Percentiles rank a stretch among this genome's conserved stretches.
Evolutionary conservation across 2,329 filamentous ascomycete genomes (phyloP).

Genomic region (Colletotrichum spaethianum): DNA sequence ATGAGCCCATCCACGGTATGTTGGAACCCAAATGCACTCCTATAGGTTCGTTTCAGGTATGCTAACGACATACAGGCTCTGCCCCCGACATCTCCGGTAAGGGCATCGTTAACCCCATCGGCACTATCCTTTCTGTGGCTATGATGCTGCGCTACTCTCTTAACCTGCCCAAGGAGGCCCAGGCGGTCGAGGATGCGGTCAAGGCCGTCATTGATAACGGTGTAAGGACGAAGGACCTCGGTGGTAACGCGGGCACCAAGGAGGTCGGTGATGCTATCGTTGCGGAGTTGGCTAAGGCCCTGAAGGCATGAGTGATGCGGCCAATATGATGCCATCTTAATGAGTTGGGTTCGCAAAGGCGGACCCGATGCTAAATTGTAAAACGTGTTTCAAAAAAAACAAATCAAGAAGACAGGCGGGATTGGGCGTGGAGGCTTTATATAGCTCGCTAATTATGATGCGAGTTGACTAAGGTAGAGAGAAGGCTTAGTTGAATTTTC

Average conservation of each 20-base stretch:
- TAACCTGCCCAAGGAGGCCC: slow-evolving; percentile 81
- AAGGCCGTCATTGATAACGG: slow-evolving; percentile 84
- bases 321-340: background rate
- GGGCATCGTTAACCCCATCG: slow-evolving; percentile 87
- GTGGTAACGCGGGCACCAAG: slow-evolving; percentile 79
- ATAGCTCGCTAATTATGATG: background rate
- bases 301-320: slow-evolving; percentile 58
- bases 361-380: background rate
- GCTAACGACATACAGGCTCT: slow-evolving; percentile 69
- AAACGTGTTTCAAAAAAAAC: background rate
- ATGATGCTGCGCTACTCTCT: slow-evolving; percentile 98
- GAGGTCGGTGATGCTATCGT: slow-evolving; percentile 79
- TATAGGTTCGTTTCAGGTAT: no score
- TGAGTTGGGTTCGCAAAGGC: background rate
- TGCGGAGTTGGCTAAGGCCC: slow-evolving; percentile 78
- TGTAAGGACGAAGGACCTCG: slow-evolving; percentile 86
- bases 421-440: background rate
- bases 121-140: slow-evolving; percentile 90
- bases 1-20: slow-evolving; percentile 95
- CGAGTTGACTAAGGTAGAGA: background rate
- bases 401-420: background rate
- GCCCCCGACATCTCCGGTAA: slow-evolving; percentile 95
- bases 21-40: slow-evolving; percentile 9
- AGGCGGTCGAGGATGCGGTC: slow-evolving; percentile 86
- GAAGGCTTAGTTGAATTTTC: background rate